Conservation (phyloP, 768 basidiomycete species). For the Termitomyces sp. region DNA sequence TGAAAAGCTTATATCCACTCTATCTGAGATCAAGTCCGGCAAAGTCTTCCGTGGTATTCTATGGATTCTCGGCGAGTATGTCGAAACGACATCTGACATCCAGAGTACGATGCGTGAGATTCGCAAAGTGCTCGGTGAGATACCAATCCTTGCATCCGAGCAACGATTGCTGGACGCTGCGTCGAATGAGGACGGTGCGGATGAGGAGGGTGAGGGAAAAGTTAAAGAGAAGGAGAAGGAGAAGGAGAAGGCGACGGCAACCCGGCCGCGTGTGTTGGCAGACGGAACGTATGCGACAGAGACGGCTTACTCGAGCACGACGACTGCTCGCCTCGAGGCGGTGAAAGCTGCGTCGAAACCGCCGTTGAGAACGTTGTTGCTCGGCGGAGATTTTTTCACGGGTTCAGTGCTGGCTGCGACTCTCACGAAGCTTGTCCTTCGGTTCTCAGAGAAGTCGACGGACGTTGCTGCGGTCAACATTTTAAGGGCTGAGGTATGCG, state of each 20-base stretch:
- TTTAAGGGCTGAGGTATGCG: conserved; percentile 76
- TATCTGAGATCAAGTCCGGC: conserved; percentile 87
- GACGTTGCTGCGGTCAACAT: conserved; percentile 52
- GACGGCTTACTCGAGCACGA: conserved; percentile 73
- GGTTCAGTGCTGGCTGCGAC: conserved; percentile 86
- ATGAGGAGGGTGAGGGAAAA: conserved; percentile 34
- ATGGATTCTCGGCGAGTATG: conserved; percentile 99
- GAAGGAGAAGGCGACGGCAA: conserved; percentile 41
- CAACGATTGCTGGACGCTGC: conserved; percentile 78
- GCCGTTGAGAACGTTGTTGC: conserved; percentile 79
- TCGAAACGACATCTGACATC: conserved; percentile 62
- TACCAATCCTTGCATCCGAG: conserved; percentile 94
- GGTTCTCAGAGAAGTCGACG: conserved; percentile 53
- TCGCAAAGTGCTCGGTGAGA: conserved; percentile 85
- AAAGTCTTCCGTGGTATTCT: conserved; percentile 95
- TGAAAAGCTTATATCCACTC: conserved; percentile 76
- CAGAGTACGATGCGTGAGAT: conserved; percentile 70
- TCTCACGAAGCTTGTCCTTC: conserved; percentile 85
- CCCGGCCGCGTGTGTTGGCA: conserved; percentile 76
- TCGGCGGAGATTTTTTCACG: conserved; percentile 97
- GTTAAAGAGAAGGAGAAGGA: conserved; percentile 50
- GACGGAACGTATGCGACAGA: conserved; percentile 99
- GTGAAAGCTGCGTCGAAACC: conserved; percentile 88
- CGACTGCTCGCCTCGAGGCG: conserved; percentile 63
- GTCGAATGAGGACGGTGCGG: conserved; percentile 36